Evolutionary conservation across 75 land plant genomes (phyloP).

Genomic region (Gnetum montanum): DNA sequence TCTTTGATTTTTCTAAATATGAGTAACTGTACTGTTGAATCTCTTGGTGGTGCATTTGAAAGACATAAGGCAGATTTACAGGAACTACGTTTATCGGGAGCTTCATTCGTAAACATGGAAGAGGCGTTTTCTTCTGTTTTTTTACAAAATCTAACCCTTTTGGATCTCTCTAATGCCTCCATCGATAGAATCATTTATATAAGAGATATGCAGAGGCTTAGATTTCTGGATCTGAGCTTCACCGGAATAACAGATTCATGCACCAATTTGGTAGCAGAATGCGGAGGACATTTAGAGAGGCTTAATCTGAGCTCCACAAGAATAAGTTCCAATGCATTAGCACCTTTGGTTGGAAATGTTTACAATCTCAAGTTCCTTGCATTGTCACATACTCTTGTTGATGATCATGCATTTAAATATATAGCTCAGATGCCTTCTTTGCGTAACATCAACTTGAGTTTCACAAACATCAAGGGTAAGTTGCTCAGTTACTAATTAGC

Average conservation of each 20-base stretch:
- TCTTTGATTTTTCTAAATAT: conserved; percentile 57
- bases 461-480: conserved; percentile 70
- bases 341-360: conserved; percentile 48
- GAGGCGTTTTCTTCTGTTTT: conserved; percentile 25
- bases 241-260: conserved; percentile 29
- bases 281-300: conserved; percentile 50
- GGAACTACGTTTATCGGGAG: conserved; percentile 52
- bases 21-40: conserved; percentile 63
- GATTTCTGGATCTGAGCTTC: conserved; percentile 55
- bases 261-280: conserved; percentile 26
- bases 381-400: conserved; percentile 55
- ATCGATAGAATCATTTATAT: conserved; percentile 29
- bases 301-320: conserved; percentile 59
- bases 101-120: conserved; percentile 25
- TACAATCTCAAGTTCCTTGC: conserved; percentile 52
- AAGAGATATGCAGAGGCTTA: conserved; percentile 27
- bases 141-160: conserved; percentile 11
- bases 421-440: conserved; percentile 51
- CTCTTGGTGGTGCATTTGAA: conserved; percentile 27
- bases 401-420: conserved; percentile 52
- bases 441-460: conserved; percentile 41
- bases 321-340: conserved; percentile 55
- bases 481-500: not conserved
- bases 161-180: conserved; percentile 54
- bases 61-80: conserved; percentile 16